A percentile compares a stretch with the other conserved stretches of the same genome.
These are phyloP conservation scores for Cutaneotrichosporon spelunceum DNA, from an alignment of 1,284 basidiomycete genomes.

Conservation along the genomic window DNA sequence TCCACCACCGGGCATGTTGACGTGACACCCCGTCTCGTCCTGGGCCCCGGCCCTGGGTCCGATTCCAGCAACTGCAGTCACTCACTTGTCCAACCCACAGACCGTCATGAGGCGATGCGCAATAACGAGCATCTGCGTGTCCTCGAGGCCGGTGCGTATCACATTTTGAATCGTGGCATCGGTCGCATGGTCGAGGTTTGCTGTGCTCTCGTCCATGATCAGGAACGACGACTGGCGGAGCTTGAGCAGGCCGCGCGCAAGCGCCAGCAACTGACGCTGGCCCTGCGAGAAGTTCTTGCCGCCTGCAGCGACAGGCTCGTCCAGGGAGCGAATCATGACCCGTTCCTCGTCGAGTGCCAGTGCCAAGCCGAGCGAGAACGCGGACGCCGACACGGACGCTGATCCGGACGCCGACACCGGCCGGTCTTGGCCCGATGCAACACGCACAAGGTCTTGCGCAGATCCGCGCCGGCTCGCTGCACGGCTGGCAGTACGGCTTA, in stretches of 20 bases:
- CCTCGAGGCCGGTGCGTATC: conserved; percentile 49
- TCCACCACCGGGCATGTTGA: no score
- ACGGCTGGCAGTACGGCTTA: conserved; percentile 22
- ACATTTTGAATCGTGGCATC: conserved; percentile 54
- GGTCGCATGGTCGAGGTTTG: conserved; percentile 53
- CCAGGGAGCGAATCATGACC: conserved; percentile 54
- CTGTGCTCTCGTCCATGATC: conserved; percentile 58
- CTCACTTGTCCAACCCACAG: conserved; percentile 52
- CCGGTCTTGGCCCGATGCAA: not conserved
- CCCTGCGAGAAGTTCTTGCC: conserved; percentile 53
- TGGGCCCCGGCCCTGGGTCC: not conserved
- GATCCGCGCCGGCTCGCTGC: conserved; percentile 22
- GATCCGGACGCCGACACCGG: not conserved
- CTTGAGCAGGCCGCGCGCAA: conserved; percentile 58
- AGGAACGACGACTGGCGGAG: conserved; percentile 54
- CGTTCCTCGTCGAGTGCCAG: conserved; percentile 35
- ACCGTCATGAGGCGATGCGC: conserved; percentile 56
- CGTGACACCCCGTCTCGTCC: no score
- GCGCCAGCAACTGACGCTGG: conserved; percentile 57
- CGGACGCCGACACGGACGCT: not conserved
- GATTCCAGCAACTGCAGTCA: conserved; percentile 12
- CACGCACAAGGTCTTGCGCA: conserved; percentile 8
- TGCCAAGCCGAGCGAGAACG: not conserved
- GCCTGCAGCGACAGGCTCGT: conserved; percentile 55
- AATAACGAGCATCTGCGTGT: conserved; percentile 52